These are phyloP conservation scores for Zygosaccharomyces sapae DNA, from an alignment of 1,139 yeast species.

Conservation along the genomic window DNA sequence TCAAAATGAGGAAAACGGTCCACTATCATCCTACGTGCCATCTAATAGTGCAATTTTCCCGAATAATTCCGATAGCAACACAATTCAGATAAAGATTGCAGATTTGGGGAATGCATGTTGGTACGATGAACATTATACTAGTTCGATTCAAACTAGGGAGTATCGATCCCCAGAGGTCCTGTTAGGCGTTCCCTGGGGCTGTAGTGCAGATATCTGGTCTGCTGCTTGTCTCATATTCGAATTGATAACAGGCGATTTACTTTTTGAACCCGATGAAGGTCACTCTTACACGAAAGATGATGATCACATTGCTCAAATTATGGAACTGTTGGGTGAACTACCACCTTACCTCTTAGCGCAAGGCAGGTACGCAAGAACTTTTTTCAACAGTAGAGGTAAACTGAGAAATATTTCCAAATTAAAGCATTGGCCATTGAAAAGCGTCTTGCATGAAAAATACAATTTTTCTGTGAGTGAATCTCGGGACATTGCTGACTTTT, in stretches of 20 bases:
- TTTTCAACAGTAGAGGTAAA: constrained; percentile 50
- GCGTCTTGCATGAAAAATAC: constrained; percentile 59
- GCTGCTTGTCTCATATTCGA: constrained; percentile 68
- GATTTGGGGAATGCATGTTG: constrained; percentile 76
- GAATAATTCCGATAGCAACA: constrained; percentile 19
- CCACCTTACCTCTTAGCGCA: constrained; percentile 48
- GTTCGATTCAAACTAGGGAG: constrained; percentile 72
- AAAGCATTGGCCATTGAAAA: constrained; percentile 61
- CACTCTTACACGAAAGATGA: constrained; percentile 59
- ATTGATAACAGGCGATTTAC: constrained; percentile 67
- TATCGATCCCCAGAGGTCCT: constrained; percentile 68
- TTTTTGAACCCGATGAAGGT: constrained; percentile 58
- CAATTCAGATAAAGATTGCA: constrained; percentile 58
- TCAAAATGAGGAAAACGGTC: constrained; percentile 38
- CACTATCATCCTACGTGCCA: background rate
- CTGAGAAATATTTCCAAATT: constrained; percentile 56
- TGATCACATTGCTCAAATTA: constrained; percentile 70
- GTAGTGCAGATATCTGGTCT: constrained; percentile 74
- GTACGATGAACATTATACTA: constrained; percentile 61
- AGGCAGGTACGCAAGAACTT: constrained; percentile 50
- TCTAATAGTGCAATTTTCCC: constrained; percentile 3
- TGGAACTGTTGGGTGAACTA: constrained; percentile 59
- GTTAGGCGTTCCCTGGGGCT: constrained; percentile 65
- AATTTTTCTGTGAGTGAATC: constrained; percentile 49
- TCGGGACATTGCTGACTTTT: constrained; percentile 54